Evolutionary conservation across 2,329 filamentous ascomycete genomes (phyloP), one percentile per base, ranked within the genome.

Genomic region (Pezicula rhizophila): DNA sequence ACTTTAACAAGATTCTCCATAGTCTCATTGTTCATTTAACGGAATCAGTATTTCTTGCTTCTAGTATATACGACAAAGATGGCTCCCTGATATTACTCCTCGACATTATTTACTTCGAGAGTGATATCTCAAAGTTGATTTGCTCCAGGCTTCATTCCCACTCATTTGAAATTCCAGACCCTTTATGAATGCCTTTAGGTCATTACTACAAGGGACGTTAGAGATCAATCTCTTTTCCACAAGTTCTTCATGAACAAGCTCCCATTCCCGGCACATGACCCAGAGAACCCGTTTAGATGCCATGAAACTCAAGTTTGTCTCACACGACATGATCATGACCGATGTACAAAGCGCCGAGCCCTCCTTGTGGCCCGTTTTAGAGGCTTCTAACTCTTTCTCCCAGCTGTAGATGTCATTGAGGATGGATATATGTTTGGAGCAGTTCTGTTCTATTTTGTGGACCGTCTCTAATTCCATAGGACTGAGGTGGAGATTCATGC

Each of bases 341-440:
- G 35, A 12, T 38, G 35, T 59, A 54, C 64, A 65, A 2, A 69
- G 54, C 2, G 54, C 44, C 2, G 49, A 52, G 11, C 66, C 65
- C 49, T 67, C 64, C 5, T 52, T 31, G 20, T 61, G 50, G 1
- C 37, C 52, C 2, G 34, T 52, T 42, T 58, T 14, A 1, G 60
- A 53, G 2, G 58, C 51, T 8, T 45, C 37, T 15, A 61, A 37
- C 50, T 69, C 67, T 51, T 68, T 68, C 17, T 67, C 63, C 31
- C 42, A 68, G 49, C 57, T 61, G 50, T 54, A 62, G 49, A 68
- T 66, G 48, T 68, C 65, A 51, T 68, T 68, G 15, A 72, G 55
- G 5, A 71, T 54, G 2, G 67, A 66, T 39, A 72, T 57, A 40
- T 71, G 70, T 50, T 66, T 65, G 4, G 62, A 54, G 49, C 60